These are phyloP conservation scores for Prunus dulcis DNA, from an alignment of 306 rosid species.

Conservation along the genomic window DNA sequence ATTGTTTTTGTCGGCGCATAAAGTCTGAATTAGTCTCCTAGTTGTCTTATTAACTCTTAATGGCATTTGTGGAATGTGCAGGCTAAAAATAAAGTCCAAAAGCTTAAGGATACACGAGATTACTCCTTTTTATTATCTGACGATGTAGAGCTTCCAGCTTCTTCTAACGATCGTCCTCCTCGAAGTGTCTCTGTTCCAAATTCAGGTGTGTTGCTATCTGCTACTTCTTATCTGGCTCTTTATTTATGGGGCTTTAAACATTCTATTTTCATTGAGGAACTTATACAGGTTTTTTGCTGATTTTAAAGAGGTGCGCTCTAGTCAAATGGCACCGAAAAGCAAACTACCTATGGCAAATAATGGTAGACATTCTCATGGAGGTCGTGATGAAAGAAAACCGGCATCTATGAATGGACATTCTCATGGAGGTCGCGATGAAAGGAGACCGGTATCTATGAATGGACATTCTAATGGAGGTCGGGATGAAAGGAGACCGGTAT, in stretches of 20 bases:
- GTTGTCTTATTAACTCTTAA: conserved; percentile 9
- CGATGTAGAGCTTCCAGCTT: conserved; percentile 65
- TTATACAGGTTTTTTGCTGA: conserved; percentile 58
- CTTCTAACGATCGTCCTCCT: conserved; percentile 47
- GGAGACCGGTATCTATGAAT: too few species aligned
- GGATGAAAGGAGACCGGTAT: too few species aligned
- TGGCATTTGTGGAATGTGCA: conserved; percentile 38
- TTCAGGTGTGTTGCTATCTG: conserved; percentile 52
- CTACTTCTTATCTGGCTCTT: conserved; percentile 9
- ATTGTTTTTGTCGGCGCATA: conserved; percentile 10
- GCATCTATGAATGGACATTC: too few species aligned
- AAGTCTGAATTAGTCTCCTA: not conserved
- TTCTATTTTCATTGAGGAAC: conserved; percentile 46
- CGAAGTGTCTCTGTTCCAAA: conserved; percentile 31
- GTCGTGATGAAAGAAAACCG: not conserved
- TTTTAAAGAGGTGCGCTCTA: conserved; percentile 60
- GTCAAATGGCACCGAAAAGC: conserved; percentile 45
- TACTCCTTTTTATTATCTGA: conserved; percentile 84
- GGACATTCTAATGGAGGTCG: conserved; percentile 27
- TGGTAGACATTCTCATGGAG: conserved; percentile 32
- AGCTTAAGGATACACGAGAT: conserved; percentile 79
- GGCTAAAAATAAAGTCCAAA: conserved; percentile 57
- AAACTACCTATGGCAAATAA: conserved; percentile 37
- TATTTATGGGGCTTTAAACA: conserved; percentile 29
- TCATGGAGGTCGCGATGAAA: too few species aligned